Evolutionary conservation across 1,284 basidiomycete genomes (phyloP), one percentile per base, ranked within the genome.

Genomic region (Cutaneotrichosporon cutaneum): DNA sequence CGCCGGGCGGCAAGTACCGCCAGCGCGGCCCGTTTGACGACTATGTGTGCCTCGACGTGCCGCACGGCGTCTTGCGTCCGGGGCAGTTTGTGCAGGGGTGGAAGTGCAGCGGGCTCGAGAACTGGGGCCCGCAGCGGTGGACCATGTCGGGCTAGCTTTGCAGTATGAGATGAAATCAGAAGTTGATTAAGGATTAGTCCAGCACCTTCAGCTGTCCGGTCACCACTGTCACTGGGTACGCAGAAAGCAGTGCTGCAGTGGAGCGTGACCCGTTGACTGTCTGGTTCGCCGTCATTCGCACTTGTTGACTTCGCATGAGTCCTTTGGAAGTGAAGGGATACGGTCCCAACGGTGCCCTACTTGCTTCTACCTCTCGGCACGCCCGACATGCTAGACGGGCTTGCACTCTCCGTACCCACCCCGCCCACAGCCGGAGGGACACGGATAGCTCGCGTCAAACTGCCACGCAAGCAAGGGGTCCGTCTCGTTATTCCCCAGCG

Each of bases 381-480:
- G 30, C 30, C 9, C 30, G 30, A 9, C 30, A 30, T n/a, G n/a
- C 1, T 33, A 33, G 9, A 10, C 33, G 33, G 10, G 35, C 35
- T 1, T 36, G 35, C 35, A 36, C 35, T 24, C 45, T 26, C 45
- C 45, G 13, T 47, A 3, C 1, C 13, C 4, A 4, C 5, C 4
- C 45, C 45, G n/a, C 21, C 21, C 45, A 47, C 45, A 47, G 9
- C 45, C 21, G 4, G 3, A 6, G 1, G 45, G 45, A 47, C 45
- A 47, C 6, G 21, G 21, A 11, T 13, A 22, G 11, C 21, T 47
- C 21, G 21, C 21, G 45, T 47, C 24, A 24, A 47, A 44, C 42
- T 56, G 55, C 55, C 55, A 56, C 21, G 27, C n/a, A 4, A 56
- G 30, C 4, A 48, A 30, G 11, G 44, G 44, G 22, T 47, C 32